Evolutionary conservation across 2,329 filamentous ascomycete genomes (phyloP).

Genomic region (Alternaria triticimaculans): DNA sequence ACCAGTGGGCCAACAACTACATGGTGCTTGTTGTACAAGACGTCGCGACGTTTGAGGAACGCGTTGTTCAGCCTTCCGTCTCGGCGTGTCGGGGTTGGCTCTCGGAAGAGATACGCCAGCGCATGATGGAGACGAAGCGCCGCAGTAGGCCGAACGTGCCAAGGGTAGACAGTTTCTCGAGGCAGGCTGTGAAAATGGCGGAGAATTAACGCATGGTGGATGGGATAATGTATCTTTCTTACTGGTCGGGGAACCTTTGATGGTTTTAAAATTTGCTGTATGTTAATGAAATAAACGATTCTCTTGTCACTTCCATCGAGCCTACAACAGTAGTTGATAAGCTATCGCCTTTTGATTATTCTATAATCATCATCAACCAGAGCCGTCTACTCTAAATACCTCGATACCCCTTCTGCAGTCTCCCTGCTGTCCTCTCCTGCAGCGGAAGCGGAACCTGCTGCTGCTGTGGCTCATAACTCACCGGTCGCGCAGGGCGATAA

Average conservation of each 20-base stretch:
- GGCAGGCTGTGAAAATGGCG: neutral
- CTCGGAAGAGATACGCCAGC: neutral
- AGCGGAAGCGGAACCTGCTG: neutral
- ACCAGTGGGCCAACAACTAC: neutral
- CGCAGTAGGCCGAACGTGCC: neutral
- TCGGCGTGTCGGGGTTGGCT: neutral
- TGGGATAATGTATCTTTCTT: neutral
- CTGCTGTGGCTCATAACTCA: neutral
- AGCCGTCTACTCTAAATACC: neutral
- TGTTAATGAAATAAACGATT: neutral
- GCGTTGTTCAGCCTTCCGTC: neutral
- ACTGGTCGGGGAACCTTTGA: neutral
- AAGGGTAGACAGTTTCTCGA: neutral
- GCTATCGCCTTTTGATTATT: neutral
- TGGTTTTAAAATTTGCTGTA: neutral
- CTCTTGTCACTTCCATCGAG: neutral
- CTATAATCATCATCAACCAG: neutral
- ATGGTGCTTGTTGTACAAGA: neutral
- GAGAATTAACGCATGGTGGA: neutral
- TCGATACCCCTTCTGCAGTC: neutral
- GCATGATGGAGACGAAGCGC: neutral
- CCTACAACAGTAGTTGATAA: neutral
- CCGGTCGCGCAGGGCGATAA: neutral
- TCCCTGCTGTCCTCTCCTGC: neutral
- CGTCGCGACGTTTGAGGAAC: neutral